These are phyloP conservation scores for Bipolaris victoriae DNA, from an alignment of 2,329 filamentous ascomycete genomes.

Conservation along the genomic window DNA sequence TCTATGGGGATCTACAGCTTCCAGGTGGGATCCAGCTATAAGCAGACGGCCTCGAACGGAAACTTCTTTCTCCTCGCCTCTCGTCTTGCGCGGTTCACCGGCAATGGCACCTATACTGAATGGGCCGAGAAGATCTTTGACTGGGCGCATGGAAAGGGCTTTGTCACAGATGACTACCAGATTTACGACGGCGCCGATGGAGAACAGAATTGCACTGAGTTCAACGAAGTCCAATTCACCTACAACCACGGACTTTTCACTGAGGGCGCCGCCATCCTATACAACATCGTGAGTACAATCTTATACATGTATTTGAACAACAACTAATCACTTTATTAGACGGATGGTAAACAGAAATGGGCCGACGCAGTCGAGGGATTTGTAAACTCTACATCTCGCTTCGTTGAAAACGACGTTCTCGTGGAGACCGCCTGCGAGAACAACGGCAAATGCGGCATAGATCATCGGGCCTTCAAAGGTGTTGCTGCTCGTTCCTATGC, in stretches of 20 bases:
- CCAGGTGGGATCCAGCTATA: constrained; percentile 80
- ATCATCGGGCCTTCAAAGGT: constrained; percentile 71
- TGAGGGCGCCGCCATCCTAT: constrained; percentile 60
- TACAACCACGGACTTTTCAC: constrained; percentile 58
- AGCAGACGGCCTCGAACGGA: constrained; percentile 76
- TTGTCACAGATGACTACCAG: constrained; percentile 55
- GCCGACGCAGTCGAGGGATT: constrained; percentile 28
- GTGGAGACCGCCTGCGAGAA: constrained; percentile 70
- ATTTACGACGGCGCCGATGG: constrained; percentile 58
- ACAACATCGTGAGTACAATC: constrained; percentile 50
- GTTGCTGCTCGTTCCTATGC: constrained; percentile 28
- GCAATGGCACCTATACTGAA: constrained; percentile 59
- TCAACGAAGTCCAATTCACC: constrained; percentile 59
- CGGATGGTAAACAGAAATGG: constrained; percentile 32
- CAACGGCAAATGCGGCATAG: constrained; percentile 62
- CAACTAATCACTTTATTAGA: constrained; percentile 18
- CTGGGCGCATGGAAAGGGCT: constrained; percentile 54
- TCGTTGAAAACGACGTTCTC: constrained; percentile 63
- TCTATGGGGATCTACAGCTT: constrained; percentile 76
- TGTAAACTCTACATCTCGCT: constrained; percentile 37
- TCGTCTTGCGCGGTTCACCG: constrained; percentile 70
- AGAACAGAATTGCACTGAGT: constrained; percentile 54
- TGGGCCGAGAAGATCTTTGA: constrained; percentile 71
- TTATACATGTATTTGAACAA: background rate
- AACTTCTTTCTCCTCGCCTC: constrained; percentile 81